Conservation (phyloP, 2,329 filamentous ascomycete genomes). For the Aspergillus spinulosporus region DNA sequence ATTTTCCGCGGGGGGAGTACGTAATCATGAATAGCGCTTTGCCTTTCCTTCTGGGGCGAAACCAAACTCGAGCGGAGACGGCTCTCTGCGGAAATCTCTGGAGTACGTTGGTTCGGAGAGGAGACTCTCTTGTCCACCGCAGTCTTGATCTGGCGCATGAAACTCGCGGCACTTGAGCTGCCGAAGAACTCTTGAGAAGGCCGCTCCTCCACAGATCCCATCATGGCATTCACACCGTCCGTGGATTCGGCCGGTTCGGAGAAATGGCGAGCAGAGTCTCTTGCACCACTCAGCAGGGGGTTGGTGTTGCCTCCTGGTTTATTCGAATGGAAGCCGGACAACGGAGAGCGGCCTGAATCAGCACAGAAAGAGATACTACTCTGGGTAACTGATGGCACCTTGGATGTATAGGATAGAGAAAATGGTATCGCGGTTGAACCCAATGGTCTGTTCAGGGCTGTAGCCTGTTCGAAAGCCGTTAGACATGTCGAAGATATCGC, state of each 20-base stretch:
- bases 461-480: not conserved
- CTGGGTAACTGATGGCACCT: not conserved
- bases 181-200: constrained; percentile 49
- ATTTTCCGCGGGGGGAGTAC: constrained; percentile 49
- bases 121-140: constrained; percentile 41
- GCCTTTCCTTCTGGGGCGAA: constrained; percentile 20
- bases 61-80: constrained; percentile 23
- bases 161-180: constrained; percentile 50
- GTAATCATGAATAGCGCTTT: constrained; percentile 29
- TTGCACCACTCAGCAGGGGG: not conserved
- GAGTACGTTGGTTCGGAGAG: constrained; percentile 24
- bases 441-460: constrained; percentile 1
- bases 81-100: constrained; percentile 19
- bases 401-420: not conserved
- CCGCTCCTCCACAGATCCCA: constrained; percentile 45
- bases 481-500: not conserved
- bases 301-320: not conserved
- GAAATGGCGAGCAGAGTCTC: not conserved
- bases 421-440: not conserved
- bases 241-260: not conserved
- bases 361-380: not conserved
- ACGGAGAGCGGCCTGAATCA: constrained; percentile 8
- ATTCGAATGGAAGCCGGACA: not conserved
- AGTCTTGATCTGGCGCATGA: constrained; percentile 50
- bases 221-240: constrained; percentile 49